Base-by-base conservation (phyloP, 352 stramenopile genomes). In the Globisporangium paroecandrum region DNA sequence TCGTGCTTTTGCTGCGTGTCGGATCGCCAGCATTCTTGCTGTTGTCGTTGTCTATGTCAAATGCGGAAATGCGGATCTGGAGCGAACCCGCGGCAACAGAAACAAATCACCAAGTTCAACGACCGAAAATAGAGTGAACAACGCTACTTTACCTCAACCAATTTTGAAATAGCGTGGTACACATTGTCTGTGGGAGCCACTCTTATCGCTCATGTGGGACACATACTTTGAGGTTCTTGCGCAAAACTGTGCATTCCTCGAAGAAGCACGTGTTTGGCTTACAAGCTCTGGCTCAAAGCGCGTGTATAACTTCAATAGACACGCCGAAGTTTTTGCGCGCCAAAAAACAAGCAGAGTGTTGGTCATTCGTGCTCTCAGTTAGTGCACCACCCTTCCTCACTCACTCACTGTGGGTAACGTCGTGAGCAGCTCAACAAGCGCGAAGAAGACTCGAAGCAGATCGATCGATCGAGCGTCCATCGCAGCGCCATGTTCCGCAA, bases 31-130 rank as follows among this genome's bases (percentile, higher is more conserved):
- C 56, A 61, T 61, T 10, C 12, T 57, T 58, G 51, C 13, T n/a
- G 32, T 18, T 13, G 15, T 22, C 2, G 1, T 29, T 18, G 13
- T 57, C 22, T 43, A 1, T 32, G 27, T 49, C 41, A 61, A 61
- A 61, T 61, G 55, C 9, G 55, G 55, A 47, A 46, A 46, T 25
- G 41, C 41, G 27, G 25, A 24, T 59, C 20, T 38, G 3, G 27
- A 29, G 27, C 27, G 54, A 43, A 13, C 36, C 10, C 46, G 25
- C 38, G 13, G 15, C 8, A 22, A 24, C 27, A 32, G 3, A 22
- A 29, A 4, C 36, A 43, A 43, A 43, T 43, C 10, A 13, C 36
- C 54, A 60, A 60, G 54, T 60, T 60, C 54, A 60, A 60, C 18
- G 6, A 60, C 6, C 27, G 4, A 6, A 41, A 60, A 60, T 60